phyloP scores from a whole-genome alignment of 306 rosid species.

The Albizia julibrissin region DNA sequence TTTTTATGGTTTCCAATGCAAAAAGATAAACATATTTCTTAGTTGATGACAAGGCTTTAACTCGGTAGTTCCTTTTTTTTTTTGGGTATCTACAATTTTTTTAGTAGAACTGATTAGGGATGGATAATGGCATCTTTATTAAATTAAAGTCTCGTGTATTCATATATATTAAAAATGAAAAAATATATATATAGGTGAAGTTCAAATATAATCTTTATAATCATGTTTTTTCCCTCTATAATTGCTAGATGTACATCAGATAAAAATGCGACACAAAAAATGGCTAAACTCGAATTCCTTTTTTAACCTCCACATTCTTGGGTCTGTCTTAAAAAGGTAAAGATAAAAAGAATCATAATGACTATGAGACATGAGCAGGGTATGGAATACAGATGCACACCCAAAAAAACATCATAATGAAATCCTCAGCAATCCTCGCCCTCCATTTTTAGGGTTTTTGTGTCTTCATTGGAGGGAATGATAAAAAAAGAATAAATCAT shows the following conservation, averaged over 20 bases:
- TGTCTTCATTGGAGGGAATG: constrained; percentile 20
- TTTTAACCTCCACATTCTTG: background rate
- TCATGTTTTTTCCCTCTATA: background rate
- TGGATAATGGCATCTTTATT: background rate
- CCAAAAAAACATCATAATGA: constrained; percentile 1
- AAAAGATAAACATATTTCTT: no score
- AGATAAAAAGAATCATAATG: background rate
- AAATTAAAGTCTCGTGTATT: background rate
- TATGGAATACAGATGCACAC: background rate
- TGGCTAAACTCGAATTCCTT: constrained; percentile 1
- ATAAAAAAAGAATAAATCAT: background rate
- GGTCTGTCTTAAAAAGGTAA: background rate
- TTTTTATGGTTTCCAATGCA: no score
- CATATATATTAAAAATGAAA: background rate
- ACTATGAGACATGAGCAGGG: background rate
- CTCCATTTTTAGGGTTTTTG: background rate
- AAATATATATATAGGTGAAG: background rate
- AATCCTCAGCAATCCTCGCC: background rate
- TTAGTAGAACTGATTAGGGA: background rate
- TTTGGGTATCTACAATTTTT: no score
- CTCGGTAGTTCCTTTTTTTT: background rate
- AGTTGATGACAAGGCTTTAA: background rate
- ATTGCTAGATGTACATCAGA: background rate
- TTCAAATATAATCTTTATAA: background rate
- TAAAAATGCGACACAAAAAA: background rate